These are phyloP conservation scores for Acorus calamus DNA, from an alignment of 106 monocot species.

Conservation along the genomic window DNA sequence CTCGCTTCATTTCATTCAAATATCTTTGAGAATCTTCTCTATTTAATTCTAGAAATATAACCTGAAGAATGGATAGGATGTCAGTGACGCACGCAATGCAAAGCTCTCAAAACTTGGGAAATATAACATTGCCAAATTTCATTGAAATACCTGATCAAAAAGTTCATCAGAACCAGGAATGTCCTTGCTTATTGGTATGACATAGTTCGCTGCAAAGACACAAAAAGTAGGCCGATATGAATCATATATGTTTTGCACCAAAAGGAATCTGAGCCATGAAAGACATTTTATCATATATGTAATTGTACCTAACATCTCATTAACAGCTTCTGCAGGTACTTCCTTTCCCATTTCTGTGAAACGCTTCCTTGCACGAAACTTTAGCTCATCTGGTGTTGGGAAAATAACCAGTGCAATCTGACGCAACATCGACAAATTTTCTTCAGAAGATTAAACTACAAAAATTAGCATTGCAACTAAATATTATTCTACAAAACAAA, in stretches of 20 bases:
- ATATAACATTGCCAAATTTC: not conserved
- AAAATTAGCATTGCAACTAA: no score
- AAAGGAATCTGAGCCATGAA: no score
- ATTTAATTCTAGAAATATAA: constrained; percentile 49
- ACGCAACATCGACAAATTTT: not conserved
- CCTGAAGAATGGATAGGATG: constrained; percentile 21
- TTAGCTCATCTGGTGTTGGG: constrained; percentile 46
- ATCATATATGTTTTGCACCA: no score
- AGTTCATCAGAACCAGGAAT: constrained; percentile 38
- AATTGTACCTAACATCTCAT: constrained; percentile 59
- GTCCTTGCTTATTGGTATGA: constrained; percentile 41
- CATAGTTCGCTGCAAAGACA: constrained; percentile 39
- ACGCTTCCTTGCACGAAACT: constrained; percentile 31
- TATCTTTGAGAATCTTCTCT: constrained; percentile 37
- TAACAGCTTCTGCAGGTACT: constrained; percentile 69
- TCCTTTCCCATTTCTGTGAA: constrained; percentile 81
- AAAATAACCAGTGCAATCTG: constrained; percentile 69
- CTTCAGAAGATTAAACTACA: not conserved
- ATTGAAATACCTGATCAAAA: constrained; percentile 53
- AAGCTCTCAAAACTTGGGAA: not conserved
- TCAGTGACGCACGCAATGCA: not conserved
- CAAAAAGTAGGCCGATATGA: not conserved
- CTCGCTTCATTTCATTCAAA: constrained; percentile 52
- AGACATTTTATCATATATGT: no score
- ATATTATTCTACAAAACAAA: not conserved